Evolutionary conservation across 768 basidiomycete genomes (phyloP).

Genomic region (Serendipita sp.): DNA sequence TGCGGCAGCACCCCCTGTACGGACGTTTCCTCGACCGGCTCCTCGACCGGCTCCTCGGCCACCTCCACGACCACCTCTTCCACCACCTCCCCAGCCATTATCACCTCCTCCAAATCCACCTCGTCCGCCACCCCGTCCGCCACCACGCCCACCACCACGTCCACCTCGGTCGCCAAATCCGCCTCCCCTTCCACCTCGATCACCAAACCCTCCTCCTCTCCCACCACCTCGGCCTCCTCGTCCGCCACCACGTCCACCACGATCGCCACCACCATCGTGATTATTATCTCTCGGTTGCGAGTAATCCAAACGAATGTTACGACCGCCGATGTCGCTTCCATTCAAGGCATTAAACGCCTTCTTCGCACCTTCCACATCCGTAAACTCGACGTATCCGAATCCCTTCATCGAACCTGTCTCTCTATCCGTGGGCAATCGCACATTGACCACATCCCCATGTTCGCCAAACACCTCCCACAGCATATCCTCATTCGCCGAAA

Average conservation of each 20-base stretch:
- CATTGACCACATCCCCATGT: constrained; percentile 68
- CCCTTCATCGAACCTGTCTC: constrained; percentile 86
- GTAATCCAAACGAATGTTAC: constrained; percentile 69
- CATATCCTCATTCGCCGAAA: constrained; percentile 59
- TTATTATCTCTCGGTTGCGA: constrained; percentile 59
- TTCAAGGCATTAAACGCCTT: constrained; percentile 57
- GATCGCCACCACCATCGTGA: constrained; percentile 36
- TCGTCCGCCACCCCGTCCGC: constrained; percentile 21
- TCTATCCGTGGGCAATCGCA: constrained; percentile 83
- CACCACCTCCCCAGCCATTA: constrained; percentile 25
- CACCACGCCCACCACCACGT: constrained; percentile 24
- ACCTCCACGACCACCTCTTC: constrained; percentile 15
- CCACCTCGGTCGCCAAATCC: too few relatives aligned
- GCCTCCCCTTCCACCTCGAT: constrained; percentile 1
- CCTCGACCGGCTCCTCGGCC: too few relatives aligned
- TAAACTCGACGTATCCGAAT: constrained; percentile 94
- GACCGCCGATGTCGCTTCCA: constrained; percentile 67
- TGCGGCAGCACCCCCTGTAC: constrained; percentile 47
- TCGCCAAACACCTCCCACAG: constrained; percentile 87
- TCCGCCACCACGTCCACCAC: constrained; percentile 20
- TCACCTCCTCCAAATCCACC: too few relatives aligned
- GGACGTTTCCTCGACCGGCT: constrained; percentile 34
- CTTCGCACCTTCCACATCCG: constrained; percentile 61
- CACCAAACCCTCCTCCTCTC: constrained; percentile 7
- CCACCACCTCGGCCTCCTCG: constrained; percentile 22